Base-by-base conservation (phyloP, 345 rosid genomes). In the Citrus hindsii region DNA sequence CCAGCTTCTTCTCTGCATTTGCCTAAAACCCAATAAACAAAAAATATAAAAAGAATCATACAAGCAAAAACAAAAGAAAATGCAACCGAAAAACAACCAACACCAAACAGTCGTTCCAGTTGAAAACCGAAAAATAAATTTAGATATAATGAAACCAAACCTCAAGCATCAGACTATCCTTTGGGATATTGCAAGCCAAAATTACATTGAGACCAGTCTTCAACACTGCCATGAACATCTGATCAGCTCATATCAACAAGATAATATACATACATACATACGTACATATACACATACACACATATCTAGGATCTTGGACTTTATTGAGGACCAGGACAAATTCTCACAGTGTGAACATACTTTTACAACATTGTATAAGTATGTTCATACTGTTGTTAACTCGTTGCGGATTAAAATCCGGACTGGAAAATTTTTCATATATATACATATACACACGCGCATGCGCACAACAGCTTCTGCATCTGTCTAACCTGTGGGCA, bases 111-210 rank as follows among this genome's bases (percentile, higher is more conserved):
- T 9, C 27, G 14, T 7, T 59, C 4, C 27, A 18, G 5, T 21
- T 21, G 13, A 32, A 56, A 56, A 22, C 18, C 1, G 4, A 69
- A 87, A 21, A 40, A 55, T 35, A 37, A 30, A 61, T 19, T 19
- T 65, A 3, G 19, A 16, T 1, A 75, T 30, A 4, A 4, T 37
- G 68, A 71, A 67, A 37, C 25, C 19, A 6, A 75, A 93, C 97
- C 99, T 92, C 97, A 24, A 91, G 89, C 92, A 88, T 80, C 9
- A 96, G 97, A 80, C 82, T 92, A 80, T 94, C 90, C 85, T 92
- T 94, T 21, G 98, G 97, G 38, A 94, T 90, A 81, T 94, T 96
- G 82, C 94, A 91, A 81, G 97, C 95, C 12, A 96, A 56, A 60
- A 96, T 83, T 55, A 91, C 82, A 76, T 86, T 94, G 42, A 89